A percentile compares a stretch with the other conserved stretches of the same genome.
Evolutionary conservation across 2,329 filamentous ascomycete species (phyloP).

Genomic region (Fonsecaea multimorphosa): DNA sequence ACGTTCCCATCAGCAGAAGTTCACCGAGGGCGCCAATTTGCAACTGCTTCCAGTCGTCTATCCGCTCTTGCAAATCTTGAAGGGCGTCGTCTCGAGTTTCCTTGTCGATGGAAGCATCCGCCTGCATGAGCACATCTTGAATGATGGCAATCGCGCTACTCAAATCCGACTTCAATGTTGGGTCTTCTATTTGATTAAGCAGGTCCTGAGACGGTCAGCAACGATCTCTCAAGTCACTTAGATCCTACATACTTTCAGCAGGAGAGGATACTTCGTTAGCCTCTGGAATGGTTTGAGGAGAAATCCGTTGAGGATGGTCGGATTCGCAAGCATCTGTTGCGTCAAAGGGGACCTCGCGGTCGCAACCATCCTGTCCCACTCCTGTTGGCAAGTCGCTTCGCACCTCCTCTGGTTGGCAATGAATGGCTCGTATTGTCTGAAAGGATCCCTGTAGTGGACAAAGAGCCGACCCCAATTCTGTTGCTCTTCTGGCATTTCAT

Average conservation of each 20-base stretch:
- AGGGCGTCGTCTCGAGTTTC: constrained; percentile 84
- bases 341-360: constrained; percentile 70
- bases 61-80: constrained; percentile 77
- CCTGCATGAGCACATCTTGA: constrained; percentile 78
- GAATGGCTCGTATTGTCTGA: constrained; percentile 94
- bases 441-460: constrained; percentile 79
- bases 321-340: constrained; percentile 79
- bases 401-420: constrained; percentile 96
- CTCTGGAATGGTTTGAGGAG: constrained; percentile 96
- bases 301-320: constrained; percentile 88
- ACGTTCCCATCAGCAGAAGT: constrained; percentile 84
- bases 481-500: constrained; percentile 74
- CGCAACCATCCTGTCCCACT: constrained; percentile 83
- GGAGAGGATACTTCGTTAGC: constrained; percentile 88
- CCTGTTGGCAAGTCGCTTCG: constrained; percentile 78
- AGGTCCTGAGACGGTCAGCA: constrained; percentile 66
- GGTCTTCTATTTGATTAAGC: constrained; percentile 79
- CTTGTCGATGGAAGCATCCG: constrained; percentile 88
- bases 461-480: constrained; percentile 98
- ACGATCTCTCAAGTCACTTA: constrained; percentile 1
- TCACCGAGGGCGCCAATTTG: constrained; percentile 90
- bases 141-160: constrained; percentile 78
- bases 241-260: constrained; percentile 71
- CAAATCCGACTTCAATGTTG: constrained; percentile 73
- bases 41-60: constrained; percentile 98